Evolutionary conservation across 768 basidiomycete genomes (phyloP).

Genomic region (Tricholoma saponaceum): DNA sequence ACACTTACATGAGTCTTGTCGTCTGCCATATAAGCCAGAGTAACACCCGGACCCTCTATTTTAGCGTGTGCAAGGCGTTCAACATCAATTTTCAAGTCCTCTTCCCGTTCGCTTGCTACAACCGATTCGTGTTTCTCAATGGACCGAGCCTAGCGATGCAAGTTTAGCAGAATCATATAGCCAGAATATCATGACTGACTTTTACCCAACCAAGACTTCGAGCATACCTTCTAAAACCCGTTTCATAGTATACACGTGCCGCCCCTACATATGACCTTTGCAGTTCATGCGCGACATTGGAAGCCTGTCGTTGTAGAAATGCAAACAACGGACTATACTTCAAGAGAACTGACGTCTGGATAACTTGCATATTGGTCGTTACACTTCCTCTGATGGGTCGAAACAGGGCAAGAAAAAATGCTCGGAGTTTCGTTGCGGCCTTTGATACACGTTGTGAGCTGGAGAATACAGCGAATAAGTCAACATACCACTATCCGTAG

Average conservation of each 20-base stretch:
- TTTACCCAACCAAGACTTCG: conserved; percentile 78
- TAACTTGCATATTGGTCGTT: conserved; percentile 88
- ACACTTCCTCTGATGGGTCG: conserved; percentile 80
- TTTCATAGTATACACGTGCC: conserved; percentile 91
- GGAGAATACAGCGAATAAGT: not conserved
- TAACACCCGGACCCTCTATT: conserved; percentile 76
- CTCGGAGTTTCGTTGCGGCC: conserved; percentile 87
- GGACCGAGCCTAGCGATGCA: conserved; percentile 49
- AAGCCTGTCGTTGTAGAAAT: conserved; percentile 82
- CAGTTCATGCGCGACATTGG: conserved; percentile 79
- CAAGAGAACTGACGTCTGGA: conserved; percentile 83
- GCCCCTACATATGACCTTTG: conserved; percentile 82
- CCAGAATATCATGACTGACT: conserved; percentile 32
- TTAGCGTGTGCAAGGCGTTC: conserved; percentile 63
- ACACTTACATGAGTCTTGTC: conserved; percentile 77
- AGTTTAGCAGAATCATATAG: not conserved
- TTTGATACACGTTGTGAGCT: conserved; percentile 24
- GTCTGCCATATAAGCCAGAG: conserved; percentile 85
- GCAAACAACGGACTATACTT: conserved; percentile 80
- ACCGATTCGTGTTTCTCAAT: conserved; percentile 70
- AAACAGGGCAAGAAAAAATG: conserved; percentile 80
- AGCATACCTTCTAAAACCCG: conserved; percentile 87
- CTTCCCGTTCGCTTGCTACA: conserved; percentile 39
- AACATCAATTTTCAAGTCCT: conserved; percentile 39
- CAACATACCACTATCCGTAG: conserved; percentile 78